A percentile compares a stretch with the other conserved stretches of the same genome.
Evolutionary conservation across 2,329 filamentous ascomycete species (phyloP).

Genomic region (Chaetomium sp.): DNA sequence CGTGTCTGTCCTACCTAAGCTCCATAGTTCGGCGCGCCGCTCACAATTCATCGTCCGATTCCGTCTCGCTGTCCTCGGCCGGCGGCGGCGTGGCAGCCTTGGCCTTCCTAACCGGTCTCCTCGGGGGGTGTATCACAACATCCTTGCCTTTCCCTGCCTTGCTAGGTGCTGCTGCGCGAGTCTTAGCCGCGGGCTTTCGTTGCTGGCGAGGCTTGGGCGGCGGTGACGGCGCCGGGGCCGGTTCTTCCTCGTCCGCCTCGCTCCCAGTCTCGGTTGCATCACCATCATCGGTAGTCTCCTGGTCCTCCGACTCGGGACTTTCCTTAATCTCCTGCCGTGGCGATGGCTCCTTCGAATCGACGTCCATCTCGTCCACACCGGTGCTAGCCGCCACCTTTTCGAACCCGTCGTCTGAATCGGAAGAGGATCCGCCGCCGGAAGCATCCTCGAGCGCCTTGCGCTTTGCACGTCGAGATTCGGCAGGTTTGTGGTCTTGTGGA

Average conservation of each 20-base stretch:
- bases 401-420: slow-evolving; percentile 51
- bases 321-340: slow-evolving; percentile 29
- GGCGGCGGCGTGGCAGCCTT: slow-evolving; percentile 34
- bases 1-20: background rate
- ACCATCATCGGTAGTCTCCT: slow-evolving; percentile 44
- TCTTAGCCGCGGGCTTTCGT: slow-evolving; percentile 10
- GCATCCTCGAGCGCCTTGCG: slow-evolving; percentile 50
- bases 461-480: slow-evolving; percentile 50
- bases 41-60: slow-evolving; percentile 60
- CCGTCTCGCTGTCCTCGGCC: slow-evolving; percentile 50
- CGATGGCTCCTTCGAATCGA: slow-evolving; percentile 41
- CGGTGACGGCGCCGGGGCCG: slow-evolving; percentile 17
- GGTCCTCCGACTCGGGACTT: slow-evolving; percentile 41
- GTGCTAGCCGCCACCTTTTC: slow-evolving; percentile 51
- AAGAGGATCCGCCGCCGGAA: slow-evolving; percentile 40
- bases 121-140: slow-evolving; percentile 24
- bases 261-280: slow-evolving; percentile 48
- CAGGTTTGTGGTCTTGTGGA: slow-evolving; percentile 30
- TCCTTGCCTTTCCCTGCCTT: slow-evolving; percentile 24
- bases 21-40: too few species aligned
- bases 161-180: slow-evolving; percentile 1
- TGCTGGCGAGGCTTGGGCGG: slow-evolving; percentile 15
- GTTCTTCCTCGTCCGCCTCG: slow-evolving; percentile 45
- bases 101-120: slow-evolving; percentile 9
- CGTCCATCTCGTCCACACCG: slow-evolving; percentile 51